Evolutionary conservation across 1,284 basidiomycete genomes (phyloP), one percentile per base, ranked within the genome.

Genomic region (Porogramme epimiltina): DNA sequence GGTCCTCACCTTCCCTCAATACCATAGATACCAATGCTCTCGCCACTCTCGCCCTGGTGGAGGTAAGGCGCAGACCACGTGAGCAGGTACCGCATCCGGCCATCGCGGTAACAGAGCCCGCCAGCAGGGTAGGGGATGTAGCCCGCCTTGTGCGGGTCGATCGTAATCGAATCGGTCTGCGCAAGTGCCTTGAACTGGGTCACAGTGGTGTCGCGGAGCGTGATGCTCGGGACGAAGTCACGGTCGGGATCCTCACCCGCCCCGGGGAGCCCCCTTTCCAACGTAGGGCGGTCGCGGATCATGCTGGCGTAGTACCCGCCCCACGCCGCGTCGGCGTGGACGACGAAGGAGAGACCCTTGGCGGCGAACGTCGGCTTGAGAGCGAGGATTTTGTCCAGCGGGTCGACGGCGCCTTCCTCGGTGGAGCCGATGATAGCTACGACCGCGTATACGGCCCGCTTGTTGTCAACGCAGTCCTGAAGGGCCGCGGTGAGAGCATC

Each of bases 61-160:
- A 76, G 58, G 38, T 72, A 69, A 0, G 76, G 73, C 25, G 65
- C 67, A 3, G 64, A 67, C 76, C 75, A 77, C 1, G 75, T 78
- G 10, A 76, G 52, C 23, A 78, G 58, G 51, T 64, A 73, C 9
- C 73, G 55, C 65, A 73, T 64, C 2, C 77, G 63, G 13, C 68
- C 68, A 51, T 79, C 76, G 5, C 66, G 63, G 51, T 78, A 78
- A 54, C 68, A 71, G 20, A 78, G 54, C 0, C 68, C 72, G 9
- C 77, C 77, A 2, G 76, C 75, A 19, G 77, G 75, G 55, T 76
- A 77, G 0, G 69, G 76, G 16, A 73, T 62, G 54, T 76, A 78
- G 10, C 76, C 76, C 33, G 65, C 65, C 62, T 78, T 78, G 55
- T 79, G 77, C 4, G 76, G 76, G 55, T 79, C 77, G 44, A 77